These are phyloP conservation scores for Berkeleyomyces rouxiae DNA, from an alignment of 2,329 filamentous ascomycete genomes.

Conservation along the genomic window DNA sequence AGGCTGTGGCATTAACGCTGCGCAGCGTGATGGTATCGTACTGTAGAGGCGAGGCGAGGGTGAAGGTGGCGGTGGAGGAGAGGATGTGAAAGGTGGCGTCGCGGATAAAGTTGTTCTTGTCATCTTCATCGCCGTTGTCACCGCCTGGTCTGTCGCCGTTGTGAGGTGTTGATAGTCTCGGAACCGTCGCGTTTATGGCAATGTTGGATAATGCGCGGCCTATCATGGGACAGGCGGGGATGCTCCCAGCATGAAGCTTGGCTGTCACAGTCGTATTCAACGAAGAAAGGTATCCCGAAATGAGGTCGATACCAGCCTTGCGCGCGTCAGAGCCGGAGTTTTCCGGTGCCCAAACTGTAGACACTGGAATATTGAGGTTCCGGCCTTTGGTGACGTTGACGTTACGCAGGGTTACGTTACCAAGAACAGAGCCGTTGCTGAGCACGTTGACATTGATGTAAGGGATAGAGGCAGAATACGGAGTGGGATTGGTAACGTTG, in stretches of 20 bases:
- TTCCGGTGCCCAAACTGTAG: conserved; percentile 58
- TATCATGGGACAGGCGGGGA: conserved; percentile 57
- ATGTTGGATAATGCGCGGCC: conserved; percentile 58
- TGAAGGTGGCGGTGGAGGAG: conserved; percentile 74
- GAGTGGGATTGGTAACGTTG: conserved; percentile 81
- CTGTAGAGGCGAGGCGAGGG: conserved; percentile 59
- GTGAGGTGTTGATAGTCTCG: conserved; percentile 43
- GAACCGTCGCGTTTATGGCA: conserved; percentile 54
- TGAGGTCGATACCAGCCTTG: conserved; percentile 48
- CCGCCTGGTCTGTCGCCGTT: neutral
- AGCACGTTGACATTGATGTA: conserved; percentile 61
- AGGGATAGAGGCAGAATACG: conserved; percentile 69
- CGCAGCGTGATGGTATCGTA: conserved; percentile 62
- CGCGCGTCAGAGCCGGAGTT: conserved; percentile 42
- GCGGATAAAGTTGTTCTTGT: conserved; percentile 48
- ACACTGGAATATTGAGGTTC: conserved; percentile 53
- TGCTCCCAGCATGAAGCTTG: conserved; percentile 50
- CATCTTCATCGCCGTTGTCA: conserved; percentile 16
- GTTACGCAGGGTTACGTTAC: conserved; percentile 52
- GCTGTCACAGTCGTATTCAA: conserved; percentile 69
- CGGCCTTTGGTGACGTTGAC: conserved; percentile 48
- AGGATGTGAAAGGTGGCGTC: conserved; percentile 76
- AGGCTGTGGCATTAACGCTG: conserved; percentile 66
- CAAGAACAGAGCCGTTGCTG: conserved; percentile 57
- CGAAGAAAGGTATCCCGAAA: conserved; percentile 79